These are phyloP conservation scores for Rosa hybrid DNA, from an alignment of 331 rosid species.

Conservation along the genomic window DNA sequence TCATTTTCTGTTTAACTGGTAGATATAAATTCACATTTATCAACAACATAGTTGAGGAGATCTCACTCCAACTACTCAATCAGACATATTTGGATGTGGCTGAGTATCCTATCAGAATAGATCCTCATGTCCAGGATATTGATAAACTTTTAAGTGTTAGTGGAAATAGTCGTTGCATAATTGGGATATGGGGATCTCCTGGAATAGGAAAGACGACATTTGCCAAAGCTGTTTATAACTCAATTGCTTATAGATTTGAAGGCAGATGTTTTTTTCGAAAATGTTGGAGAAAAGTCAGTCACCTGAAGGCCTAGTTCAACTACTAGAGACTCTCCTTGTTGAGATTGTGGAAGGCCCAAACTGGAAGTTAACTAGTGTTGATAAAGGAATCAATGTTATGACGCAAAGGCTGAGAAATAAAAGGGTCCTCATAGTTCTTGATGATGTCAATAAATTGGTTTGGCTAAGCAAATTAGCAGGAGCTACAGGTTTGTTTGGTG, in stretches of 20 bases:
- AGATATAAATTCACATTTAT: too few species aligned
- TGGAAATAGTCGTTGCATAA: not conserved
- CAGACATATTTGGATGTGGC: too few species aligned
- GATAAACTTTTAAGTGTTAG: not conserved
- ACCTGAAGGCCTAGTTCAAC: not conserved
- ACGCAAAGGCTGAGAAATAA: not conserved
- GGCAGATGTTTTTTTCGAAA: constrained; percentile 3
- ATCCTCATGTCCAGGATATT: not conserved
- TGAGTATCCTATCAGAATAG: not conserved
- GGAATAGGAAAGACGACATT: not conserved
- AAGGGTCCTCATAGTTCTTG: not conserved
- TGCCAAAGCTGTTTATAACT: not conserved
- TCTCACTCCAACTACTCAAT: too few species aligned
- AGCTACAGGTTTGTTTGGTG: not conserved
- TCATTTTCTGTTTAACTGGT: too few species aligned
- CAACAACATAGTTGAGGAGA: too few species aligned
- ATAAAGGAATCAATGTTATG: not conserved
- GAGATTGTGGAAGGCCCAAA: not conserved
- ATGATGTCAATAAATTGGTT: not conserved
- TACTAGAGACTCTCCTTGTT: not conserved
- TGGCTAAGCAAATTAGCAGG: not conserved
- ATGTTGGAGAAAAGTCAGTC: not conserved
- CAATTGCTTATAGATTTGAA: not conserved
- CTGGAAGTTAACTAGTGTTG: not conserved
- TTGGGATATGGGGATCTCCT: constrained; percentile 4